Conservation (phyloP, 2,329 filamentous ascomycete species). For the Penicillium paneum region DNA sequence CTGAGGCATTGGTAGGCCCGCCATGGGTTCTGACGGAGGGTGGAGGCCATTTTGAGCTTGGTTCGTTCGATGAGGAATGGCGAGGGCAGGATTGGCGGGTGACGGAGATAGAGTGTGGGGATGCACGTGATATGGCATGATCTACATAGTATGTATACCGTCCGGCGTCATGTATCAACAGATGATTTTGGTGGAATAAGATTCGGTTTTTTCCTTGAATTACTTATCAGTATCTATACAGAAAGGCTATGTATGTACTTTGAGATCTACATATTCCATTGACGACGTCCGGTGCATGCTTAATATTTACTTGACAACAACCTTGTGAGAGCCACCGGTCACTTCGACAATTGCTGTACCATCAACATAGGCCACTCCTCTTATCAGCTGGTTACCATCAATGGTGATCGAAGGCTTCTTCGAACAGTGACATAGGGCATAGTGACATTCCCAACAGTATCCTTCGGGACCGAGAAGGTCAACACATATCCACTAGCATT, state of each 20-base stretch:
- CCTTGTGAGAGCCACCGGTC: constrained; percentile 23
- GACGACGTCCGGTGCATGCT: neutral
- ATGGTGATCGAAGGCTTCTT: constrained; percentile 27
- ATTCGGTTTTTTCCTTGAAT: too few relatives aligned
- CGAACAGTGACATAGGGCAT: constrained; percentile 21
- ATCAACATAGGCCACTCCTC: constrained; percentile 18
- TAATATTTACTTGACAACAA: constrained; percentile 14
- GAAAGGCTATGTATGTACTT: neutral
- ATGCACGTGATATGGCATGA: constrained; percentile 23
- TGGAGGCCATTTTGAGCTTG: constrained; percentile 16
- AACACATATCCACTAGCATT: constrained; percentile 17
- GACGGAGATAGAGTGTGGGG: constrained; percentile 20
- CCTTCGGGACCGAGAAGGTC: constrained; percentile 21
- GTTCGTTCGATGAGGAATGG: constrained; percentile 3
- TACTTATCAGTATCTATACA: neutral
- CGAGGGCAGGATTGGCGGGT: constrained; percentile 10
- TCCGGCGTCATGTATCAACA: neutral
- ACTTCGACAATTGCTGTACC: constrained; percentile 19
- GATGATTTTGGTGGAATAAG: neutral
- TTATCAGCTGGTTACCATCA: constrained; percentile 20
- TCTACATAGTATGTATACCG: constrained; percentile 6
- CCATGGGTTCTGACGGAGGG: constrained; percentile 23
- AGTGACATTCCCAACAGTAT: constrained; percentile 22
- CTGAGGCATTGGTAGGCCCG: constrained; percentile 30
- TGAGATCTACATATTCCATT: neutral